Evolutionary conservation across 768 basidiomycete species (phyloP), one percentile per base, ranked within the genome.

Genomic region (Amanita polypyramis): DNA sequence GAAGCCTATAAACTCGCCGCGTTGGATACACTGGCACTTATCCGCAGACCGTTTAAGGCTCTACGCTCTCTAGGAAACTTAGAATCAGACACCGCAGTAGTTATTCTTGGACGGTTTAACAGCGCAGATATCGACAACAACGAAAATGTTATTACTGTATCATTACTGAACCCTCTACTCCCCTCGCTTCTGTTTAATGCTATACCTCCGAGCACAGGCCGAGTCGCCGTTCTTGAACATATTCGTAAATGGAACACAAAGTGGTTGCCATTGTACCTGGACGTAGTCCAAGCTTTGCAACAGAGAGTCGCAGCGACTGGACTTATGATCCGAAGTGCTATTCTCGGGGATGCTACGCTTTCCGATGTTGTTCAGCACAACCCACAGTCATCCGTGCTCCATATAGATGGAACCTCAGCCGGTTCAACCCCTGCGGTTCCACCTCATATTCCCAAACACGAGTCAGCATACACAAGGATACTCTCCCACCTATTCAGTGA

Each of bases 391-490:
- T 79, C 25, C 49, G 60, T 29, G 54, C 64, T 11, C 57, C 66
- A 0, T 39, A 65, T 50, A 0, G 37, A 48, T 5, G 57, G 62
- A n/a, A 51, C 65, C 15, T 45, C 60, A 21, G 49, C 68, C 19
- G 10, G 30, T 20, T n/a, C 36, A 40, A 36, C 27, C 5, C 4
- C 15, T 19, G 4, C 9, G 19, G 50, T 63, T 27, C 49, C 67
- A 1, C 80, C 82, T 8, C 79, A 82, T 52, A 67, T 92, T n/a
- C 96, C 96, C 8, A 80, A 80, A 59, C 89, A 95, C 60, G 96
- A 99, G 67, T 68, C 77, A 2, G 83, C 92, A 8, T 98, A 98
- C 70, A 92, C 86, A 52, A 87, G 84, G 61, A 84, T 97, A 20
- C 78, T 99, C 47, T 64, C 73, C 5, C 84, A 89, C 49, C 69